Conservation (phyloP, 2,329 filamentous ascomycete genomes). For the Elsinoe arachidis region DNA sequence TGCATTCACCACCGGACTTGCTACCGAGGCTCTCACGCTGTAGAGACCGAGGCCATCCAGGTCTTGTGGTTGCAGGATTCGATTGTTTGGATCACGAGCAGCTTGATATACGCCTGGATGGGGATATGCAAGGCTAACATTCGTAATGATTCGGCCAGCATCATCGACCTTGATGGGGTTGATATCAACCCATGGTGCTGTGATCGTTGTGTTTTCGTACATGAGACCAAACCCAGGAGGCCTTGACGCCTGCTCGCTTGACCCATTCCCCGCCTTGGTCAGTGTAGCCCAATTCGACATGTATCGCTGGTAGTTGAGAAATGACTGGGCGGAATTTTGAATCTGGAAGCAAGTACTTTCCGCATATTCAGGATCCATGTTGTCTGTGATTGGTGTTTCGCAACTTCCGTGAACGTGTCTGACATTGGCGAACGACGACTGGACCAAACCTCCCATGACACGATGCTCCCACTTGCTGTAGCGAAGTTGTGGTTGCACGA, state of each 20-base stretch:
- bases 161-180: slow-evolving; percentile 49
- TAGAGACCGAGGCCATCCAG: slow-evolving; percentile 60
- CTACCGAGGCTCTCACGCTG: slow-evolving; percentile 57
- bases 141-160: slow-evolving; percentile 57
- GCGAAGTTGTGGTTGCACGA: slow-evolving; percentile 65
- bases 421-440: slow-evolving; percentile 55
- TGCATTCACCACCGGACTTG: slow-evolving; percentile 63
- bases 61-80: slow-evolving; percentile 58
- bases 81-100: slow-evolving; percentile 51
- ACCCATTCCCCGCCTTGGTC: slow-evolving; percentile 37
- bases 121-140: slow-evolving; percentile 69
- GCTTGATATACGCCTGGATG: slow-evolving; percentile 62
- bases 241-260: slow-evolving; percentile 38
- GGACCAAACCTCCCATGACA: slow-evolving; percentile 49
- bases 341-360: slow-evolving; percentile 58
- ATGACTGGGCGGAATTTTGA: slow-evolving; percentile 59
- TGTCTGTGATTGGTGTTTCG: slow-evolving; percentile 47
- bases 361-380: slow-evolving; percentile 33
- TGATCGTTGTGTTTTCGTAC: slow-evolving; percentile 64
- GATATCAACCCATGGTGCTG: slow-evolving; percentile 59
- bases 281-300: slow-evolving; percentile 47
- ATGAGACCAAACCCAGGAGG: slow-evolving; percentile 55
- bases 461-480: slow-evolving; percentile 45
- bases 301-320: slow-evolving; percentile 60
- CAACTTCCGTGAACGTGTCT: slow-evolving; percentile 50